A percentile compares a stretch with the other conserved stretches of the same genome.
Evolutionary conservation across 371 early-diverging fungal genomes (phyloP).

Genomic region (Mortierella sp.): DNA sequence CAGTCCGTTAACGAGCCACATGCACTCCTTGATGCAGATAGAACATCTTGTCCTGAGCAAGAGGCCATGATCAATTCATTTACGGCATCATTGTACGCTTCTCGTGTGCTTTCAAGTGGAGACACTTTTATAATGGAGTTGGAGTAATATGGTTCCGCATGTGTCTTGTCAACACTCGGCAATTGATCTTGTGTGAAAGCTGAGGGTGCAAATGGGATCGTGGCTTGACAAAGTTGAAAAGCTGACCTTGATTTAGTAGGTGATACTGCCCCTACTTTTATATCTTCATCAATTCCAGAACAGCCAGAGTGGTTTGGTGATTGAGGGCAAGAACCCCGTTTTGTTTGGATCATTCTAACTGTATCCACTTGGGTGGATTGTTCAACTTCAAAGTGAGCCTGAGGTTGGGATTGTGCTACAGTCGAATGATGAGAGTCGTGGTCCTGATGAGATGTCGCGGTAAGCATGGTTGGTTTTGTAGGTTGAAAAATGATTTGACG

Average conservation of each 20-base stretch:
- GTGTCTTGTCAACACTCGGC: neutral
- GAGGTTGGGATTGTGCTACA: neutral
- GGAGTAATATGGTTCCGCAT: neutral
- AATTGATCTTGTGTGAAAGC: neutral
- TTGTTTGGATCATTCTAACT: neutral
- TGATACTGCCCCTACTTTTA: neutral
- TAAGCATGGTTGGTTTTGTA: neutral
- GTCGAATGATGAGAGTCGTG: neutral
- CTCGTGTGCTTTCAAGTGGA: neutral
- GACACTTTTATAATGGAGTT: neutral
- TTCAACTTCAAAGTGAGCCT: neutral
- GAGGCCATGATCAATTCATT: conserved; percentile 1
- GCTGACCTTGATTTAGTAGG: neutral
- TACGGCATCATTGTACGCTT: conserved; percentile 1
- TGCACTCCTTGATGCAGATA: conserved; percentile 3
- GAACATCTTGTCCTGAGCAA: conserved; percentile 1
- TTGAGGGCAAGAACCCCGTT: neutral
- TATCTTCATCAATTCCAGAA: neutral
- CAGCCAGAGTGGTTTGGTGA: neutral
- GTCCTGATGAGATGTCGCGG: neutral
- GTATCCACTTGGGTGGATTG: neutral
- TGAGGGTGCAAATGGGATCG: neutral
- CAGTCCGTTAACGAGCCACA: conserved; percentile 1
- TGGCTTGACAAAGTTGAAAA: neutral
- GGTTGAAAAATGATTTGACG: no score